Base-by-base conservation (phyloP, 768 basidiomycete species). In the Russula abietina region DNA sequence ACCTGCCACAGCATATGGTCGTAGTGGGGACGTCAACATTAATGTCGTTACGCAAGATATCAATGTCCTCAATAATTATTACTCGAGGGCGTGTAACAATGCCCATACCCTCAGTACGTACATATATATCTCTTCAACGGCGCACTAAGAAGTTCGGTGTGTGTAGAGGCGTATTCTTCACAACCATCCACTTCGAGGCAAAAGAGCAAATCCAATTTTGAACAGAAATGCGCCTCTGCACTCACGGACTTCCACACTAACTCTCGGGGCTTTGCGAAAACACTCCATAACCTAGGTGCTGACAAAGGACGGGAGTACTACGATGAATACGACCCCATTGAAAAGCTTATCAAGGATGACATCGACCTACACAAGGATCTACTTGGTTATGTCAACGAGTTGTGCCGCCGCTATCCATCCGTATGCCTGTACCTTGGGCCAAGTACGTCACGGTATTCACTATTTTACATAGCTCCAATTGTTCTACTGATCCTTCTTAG, bases 261-360 rank as follows among this genome's bases (percentile, higher is more conserved):
- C 45, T 68, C 75, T 24, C 66, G 70, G n/a, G 72, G 71, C 41
- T 72, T 77, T 32, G 64, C 72, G 51, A 62, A 54, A 36, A 59
- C 72, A 24, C 67, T 78, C 30, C 69, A 54, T 12, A 65, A 69
- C 41, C 67, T 76, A 32, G 71, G 68, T 9, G 64, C 70, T 19
- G 78, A 79, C 68, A 81, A 81, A 56, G 84, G 84, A 19, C 75
- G 82, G 38, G 79, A 73, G 30, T 76, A 81, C 72, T 84, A 82
- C 68, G 78, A 87, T 69, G 50, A 55, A 4, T 70, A 68, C 32
- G 74, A 78, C 66, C 69, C 71, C 30, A 48, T 85, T 4, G 80
- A 88, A 69, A 78, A 71, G 1, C 39, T 80, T 22, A 61, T 88
- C 53, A 85, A 85, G 70, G 69, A 79, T 19, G 41, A 79, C 12